These are phyloP conservation scores for Yarrowia sp. DNA, from an alignment of 805 yeast genomes.

Conservation along the genomic window DNA sequence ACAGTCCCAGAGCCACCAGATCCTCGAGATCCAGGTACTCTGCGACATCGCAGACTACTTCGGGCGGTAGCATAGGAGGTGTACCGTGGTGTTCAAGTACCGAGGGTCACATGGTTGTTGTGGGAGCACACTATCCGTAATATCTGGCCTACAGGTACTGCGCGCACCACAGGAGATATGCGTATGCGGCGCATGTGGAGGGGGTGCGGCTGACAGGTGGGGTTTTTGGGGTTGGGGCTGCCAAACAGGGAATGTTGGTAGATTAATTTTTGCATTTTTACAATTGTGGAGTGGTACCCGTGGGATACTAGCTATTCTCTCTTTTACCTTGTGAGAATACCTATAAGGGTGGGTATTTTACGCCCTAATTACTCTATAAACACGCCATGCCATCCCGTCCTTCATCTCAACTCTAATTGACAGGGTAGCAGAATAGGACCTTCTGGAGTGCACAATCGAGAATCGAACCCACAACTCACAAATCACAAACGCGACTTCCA, in stretches of 20 bases:
- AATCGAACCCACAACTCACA: background rate
- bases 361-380: background rate
- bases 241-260: too few relatives aligned
- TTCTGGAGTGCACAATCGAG: background rate
- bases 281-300: too few relatives aligned
- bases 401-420: background rate
- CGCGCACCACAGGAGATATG: background rate
- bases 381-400: background rate
- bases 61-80: background rate
- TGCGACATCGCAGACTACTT: conserved; percentile 6
- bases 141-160: too few relatives aligned
- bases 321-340: too few relatives aligned
- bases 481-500: background rate
- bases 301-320: too few relatives aligned
- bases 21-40: conserved; percentile 6
- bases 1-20: background rate
- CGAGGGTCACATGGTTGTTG: background rate
- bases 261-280: too few relatives aligned
- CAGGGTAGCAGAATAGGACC: background rate
- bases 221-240: background rate
- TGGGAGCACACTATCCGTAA: too few relatives aligned
- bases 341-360: too few relatives aligned
- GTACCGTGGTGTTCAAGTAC: background rate
- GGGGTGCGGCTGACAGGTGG: background rate
- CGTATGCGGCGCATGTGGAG: background rate